Evolutionary conservation across 768 basidiomycete species (phyloP), one percentile per base, ranked within the genome.

Genomic region (Boletus sensibilis): DNA sequence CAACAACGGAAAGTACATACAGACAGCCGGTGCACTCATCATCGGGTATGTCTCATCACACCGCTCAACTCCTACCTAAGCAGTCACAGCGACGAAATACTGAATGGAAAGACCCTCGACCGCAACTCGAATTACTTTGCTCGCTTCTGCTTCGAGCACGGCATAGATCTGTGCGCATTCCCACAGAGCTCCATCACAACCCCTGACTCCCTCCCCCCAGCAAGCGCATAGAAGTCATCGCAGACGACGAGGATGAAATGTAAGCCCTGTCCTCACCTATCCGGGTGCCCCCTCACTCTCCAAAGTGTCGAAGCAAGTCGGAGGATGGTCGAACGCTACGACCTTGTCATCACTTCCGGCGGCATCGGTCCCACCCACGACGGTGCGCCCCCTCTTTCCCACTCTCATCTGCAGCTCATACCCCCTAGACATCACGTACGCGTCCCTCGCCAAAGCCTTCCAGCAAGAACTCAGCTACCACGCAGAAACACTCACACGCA

Each of bases 291-390:
- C 14, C 54, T 57, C 35, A 63, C 42, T 29, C 31, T 38, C 5
- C 50, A 25, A 67, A 94, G 92, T 57, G 78, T 90, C 55, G 92
- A 96, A 67, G 94, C 95, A 7, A 92, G 90, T 35, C 77, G 83
- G 57, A 79, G 93, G 20, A 84, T 98, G 81, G 87, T 88, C 38
- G 73, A 78, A 37, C 82, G 81, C 44, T 95, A 94, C 69, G 95
- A 97, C 70, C 86, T 94, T 63, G 94, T 97, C 29, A 79, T 98
- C 51, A 95, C 92, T 0, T 87, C 85, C 13, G 94, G 95, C 1
- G 94, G 95, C 1, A 93, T 97, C 52, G 93, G 93, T 0, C 91
- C 92, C 3, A 95, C 92, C 13, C 92, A 94, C 65, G 92, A 92
- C 66, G 91, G 91, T 90, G 60, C 53, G 80, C 14, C 31, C 21